These are phyloP conservation scores for Rubia yunnanensis DNA, from an alignment of 257 asterid genomes.

Conservation along the genomic window DNA sequence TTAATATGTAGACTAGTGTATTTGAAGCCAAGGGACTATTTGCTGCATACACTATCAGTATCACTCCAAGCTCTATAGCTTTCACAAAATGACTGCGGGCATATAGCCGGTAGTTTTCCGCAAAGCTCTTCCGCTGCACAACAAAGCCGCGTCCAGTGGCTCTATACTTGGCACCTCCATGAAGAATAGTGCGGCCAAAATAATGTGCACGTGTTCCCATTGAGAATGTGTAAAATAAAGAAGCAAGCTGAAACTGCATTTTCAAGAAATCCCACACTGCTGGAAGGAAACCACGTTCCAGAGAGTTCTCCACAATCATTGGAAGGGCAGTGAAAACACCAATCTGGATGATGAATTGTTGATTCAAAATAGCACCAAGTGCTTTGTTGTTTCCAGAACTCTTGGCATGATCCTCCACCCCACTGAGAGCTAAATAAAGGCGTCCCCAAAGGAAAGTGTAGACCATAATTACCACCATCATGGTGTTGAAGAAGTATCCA, in stretches of 20 bases:
- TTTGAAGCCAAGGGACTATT: constrained; percentile 35
- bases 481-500: constrained; percentile 76
- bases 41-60: constrained; percentile 67
- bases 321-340: constrained; percentile 91
- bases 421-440: constrained; percentile 79
- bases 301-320: constrained; percentile 83
- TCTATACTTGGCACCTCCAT: constrained; percentile 94
- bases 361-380: constrained; percentile 76
- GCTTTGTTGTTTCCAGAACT: constrained; percentile 55
- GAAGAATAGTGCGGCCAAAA: constrained; percentile 87
- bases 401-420: constrained; percentile 44
- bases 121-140: constrained; percentile 76
- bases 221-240: constrained; percentile 71
- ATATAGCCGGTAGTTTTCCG: constrained; percentile 78
- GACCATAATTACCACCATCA: constrained; percentile 78
- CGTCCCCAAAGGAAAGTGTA: constrained; percentile 86
- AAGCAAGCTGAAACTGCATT: constrained; percentile 79
- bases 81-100: constrained; percentile 92
- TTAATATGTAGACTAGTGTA: constrained; percentile 62
- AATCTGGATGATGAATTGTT: constrained; percentile 79
- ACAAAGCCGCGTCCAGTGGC: constrained; percentile 98
- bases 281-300: constrained; percentile 77
- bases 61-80: constrained; percentile 91
- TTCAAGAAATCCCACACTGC: constrained; percentile 87
- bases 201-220: constrained; percentile 90